A percentile compares a stretch with the other conserved stretches of the same genome.
phyloP scores from a whole-genome alignment of 164 flowering plant species.

The Macadamia integrifolia region DNA sequence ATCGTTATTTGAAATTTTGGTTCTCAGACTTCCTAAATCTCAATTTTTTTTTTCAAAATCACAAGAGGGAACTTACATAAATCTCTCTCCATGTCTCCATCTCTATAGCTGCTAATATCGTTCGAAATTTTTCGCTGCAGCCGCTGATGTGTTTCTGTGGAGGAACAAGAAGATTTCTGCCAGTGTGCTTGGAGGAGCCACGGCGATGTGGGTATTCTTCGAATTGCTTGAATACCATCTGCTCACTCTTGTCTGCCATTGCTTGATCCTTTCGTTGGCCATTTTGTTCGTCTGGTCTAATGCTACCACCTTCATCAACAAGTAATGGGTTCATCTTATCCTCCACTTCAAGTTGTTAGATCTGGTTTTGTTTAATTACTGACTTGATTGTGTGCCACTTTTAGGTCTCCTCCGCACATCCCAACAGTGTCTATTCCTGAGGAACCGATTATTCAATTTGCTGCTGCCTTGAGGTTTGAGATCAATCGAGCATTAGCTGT shows the following conservation, averaged over 20 bases:
- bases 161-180: slow-evolving; percentile 89
- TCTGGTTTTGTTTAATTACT: background rate
- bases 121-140: slow-evolving; percentile 27
- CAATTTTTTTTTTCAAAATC: too few relatives aligned
- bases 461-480: slow-evolving; percentile 34
- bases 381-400: background rate
- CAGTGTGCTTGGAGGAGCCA: slow-evolving; percentile 69
- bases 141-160: slow-evolving; percentile 92
- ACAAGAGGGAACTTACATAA: too few relatives aligned
- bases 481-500: slow-evolving; percentile 34
- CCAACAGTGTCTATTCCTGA: slow-evolving; percentile 59
- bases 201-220: slow-evolving; percentile 78
- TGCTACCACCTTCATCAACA: slow-evolving; percentile 63
- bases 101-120: background rate
- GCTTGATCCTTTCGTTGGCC: slow-evolving; percentile 54
- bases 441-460: slow-evolving; percentile 35
- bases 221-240: slow-evolving; percentile 81
- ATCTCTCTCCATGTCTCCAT: background rate
- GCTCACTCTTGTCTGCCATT: slow-evolving; percentile 70
- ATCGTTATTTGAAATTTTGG: too few relatives aligned
- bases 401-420: slow-evolving; percentile 63
- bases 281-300: slow-evolving; percentile 77
- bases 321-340: slow-evolving; percentile 31
- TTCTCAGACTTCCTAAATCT: too few relatives aligned
- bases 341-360: background rate